phyloP scores from a whole-genome alignment of 2,329 filamentous ascomycete species.

The Pseudogymnoascus sp. region DNA sequence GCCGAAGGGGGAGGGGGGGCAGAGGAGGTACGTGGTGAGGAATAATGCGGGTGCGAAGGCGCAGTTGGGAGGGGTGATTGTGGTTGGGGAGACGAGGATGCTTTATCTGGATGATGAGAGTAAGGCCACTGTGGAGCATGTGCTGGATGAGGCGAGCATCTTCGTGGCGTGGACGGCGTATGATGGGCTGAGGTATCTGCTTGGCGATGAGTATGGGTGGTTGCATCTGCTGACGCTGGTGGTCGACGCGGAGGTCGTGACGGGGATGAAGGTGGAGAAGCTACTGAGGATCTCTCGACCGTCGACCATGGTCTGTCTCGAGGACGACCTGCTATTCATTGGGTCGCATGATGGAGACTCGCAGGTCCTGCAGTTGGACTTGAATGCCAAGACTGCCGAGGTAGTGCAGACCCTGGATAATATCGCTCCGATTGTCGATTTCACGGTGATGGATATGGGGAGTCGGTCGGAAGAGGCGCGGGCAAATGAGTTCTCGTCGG shows the following conservation, averaged over 20 bases:
- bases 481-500: constrained; percentile 67
- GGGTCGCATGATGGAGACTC: constrained; percentile 91
- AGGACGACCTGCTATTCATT: constrained; percentile 65
- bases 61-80: constrained; percentile 60
- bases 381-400: constrained; percentile 38
- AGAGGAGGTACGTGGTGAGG: constrained; percentile 52
- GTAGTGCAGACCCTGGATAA: constrained; percentile 71
- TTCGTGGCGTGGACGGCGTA: constrained; percentile 89
- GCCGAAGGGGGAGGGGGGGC: constrained; percentile 43
- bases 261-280: constrained; percentile 59
- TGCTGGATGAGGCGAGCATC: constrained; percentile 65
- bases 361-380: constrained; percentile 61
- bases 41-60: constrained; percentile 42
- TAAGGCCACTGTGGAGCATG: constrained; percentile 54
- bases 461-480: constrained; percentile 41
- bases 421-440: constrained; percentile 86
- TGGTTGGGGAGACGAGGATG: constrained; percentile 72
- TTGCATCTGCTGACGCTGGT: constrained; percentile 78
- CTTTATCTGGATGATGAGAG: constrained; percentile 76
- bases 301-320: constrained; percentile 69
- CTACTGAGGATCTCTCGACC: constrained; percentile 65
- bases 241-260: constrained; percentile 53
- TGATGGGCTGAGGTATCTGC: constrained; percentile 71
- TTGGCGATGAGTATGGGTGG: constrained; percentile 84
- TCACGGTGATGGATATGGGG: constrained; percentile 92